A percentile compares a stretch with the other conserved stretches of the same genome.
Evolutionary conservation across 495 filamentous ascomycete species (phyloP).

Genomic region (Talaromyces ruber): DNA sequence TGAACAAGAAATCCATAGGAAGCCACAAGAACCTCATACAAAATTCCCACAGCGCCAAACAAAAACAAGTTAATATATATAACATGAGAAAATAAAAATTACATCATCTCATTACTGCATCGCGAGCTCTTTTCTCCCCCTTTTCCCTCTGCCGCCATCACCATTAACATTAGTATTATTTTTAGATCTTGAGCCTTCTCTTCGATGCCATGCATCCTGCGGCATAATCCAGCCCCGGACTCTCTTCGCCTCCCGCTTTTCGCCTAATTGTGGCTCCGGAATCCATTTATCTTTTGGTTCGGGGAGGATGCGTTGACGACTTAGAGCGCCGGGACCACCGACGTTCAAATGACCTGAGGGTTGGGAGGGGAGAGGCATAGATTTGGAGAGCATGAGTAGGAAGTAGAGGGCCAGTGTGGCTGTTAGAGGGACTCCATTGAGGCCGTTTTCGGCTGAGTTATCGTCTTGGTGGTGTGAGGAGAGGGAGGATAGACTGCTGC

Average conservation of each 20-base stretch:
- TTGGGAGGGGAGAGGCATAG: constrained; percentile 58
- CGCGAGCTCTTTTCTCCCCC: not conserved
- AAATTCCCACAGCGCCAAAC: not conserved
- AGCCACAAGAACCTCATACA: not conserved
- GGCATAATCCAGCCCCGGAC: constrained; percentile 79
- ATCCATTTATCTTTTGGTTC: constrained; percentile 75
- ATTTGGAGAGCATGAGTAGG: constrained; percentile 75
- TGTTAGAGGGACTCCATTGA: constrained; percentile 49
- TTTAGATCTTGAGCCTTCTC: constrained; percentile 30
- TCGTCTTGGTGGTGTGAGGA: constrained; percentile 4
- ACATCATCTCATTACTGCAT: not conserved
- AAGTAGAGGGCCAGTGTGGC: constrained; percentile 66
- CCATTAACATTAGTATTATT: constrained; percentile 9
- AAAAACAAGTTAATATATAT: not conserved
- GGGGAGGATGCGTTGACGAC: constrained; percentile 57
- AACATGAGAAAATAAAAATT: constrained; percentile 4
- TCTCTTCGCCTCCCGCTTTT: constrained; percentile 77
- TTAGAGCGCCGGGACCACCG: constrained; percentile 70
- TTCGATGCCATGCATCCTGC: constrained; percentile 56
- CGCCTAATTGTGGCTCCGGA: constrained; percentile 69
- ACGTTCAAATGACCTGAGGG: constrained; percentile 66
- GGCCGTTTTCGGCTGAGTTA: constrained; percentile 16
- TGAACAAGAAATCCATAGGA: not conserved
- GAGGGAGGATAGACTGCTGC: not conserved
- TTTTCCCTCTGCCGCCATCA: not conserved